Percentiles rank a stretch among this genome's conserved stretches.
Evolutionary conservation across 176 grass and related monocot genomes (phyloP).

Genomic region (Neostapfia colusana): DNA sequence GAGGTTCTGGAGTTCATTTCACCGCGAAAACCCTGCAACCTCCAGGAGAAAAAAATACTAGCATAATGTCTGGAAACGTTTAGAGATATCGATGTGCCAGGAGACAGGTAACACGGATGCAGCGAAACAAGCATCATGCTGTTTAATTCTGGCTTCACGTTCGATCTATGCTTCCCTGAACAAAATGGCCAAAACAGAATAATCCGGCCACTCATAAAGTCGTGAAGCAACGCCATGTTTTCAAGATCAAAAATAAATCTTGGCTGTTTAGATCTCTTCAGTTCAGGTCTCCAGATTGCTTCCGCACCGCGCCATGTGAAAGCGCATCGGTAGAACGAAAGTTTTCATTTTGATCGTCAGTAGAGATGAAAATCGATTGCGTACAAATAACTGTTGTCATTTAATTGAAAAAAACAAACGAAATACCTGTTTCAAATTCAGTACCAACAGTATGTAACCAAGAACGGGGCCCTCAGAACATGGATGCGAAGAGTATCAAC

Average conservation of each 20-base stretch:
- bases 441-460: too few relatives aligned
- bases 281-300: slow-evolving; percentile 51
- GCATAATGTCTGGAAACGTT: too few relatives aligned
- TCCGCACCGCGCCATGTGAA: slow-evolving; percentile 37
- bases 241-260: neutral
- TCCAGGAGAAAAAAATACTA: too few relatives aligned
- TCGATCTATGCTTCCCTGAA: slow-evolving; percentile 54
- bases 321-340: slow-evolving; percentile 49
- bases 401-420: too few relatives aligned
- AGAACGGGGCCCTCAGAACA: slow-evolving; percentile 32
- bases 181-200: slow-evolving; percentile 27
- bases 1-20: too few relatives aligned
- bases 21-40: too few relatives aligned
- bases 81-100: slow-evolving; percentile 11
- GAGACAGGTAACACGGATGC: slow-evolving; percentile 54
- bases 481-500: slow-evolving; percentile 29
- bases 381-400: too few relatives aligned
- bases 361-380: neutral
- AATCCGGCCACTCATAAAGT: slow-evolving; percentile 46
- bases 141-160: slow-evolving; percentile 49
- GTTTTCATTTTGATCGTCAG: slow-evolving; percentile 48
- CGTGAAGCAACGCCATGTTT: slow-evolving; percentile 37
- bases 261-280: slow-evolving; percentile 2
- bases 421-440: too few relatives aligned
- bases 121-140: slow-evolving; percentile 26